A percentile compares a stretch with the other conserved stretches of the same genome.
These are phyloP conservation scores for Phytophthora sp. DNA, from an alignment of 352 stramenopile genomes.

Conservation along the genomic window DNA sequence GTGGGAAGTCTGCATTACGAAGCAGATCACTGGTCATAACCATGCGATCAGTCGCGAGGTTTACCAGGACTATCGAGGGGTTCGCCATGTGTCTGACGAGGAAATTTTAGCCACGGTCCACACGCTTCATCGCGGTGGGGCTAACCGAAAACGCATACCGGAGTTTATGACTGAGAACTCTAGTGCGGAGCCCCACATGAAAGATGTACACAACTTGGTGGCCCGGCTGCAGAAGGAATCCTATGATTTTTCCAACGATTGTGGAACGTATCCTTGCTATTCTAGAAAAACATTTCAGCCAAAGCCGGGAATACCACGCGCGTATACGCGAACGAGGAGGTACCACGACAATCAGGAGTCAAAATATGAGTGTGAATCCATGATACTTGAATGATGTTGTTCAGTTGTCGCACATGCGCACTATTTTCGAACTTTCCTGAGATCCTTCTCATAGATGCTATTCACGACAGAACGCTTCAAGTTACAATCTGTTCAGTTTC, in stretches of 20 bases:
- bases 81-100: neutral
- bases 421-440: no score
- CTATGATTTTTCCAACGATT: constrained; percentile 10
- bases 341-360: no score
- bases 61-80: constrained; percentile 12
- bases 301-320: neutral
- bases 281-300: constrained; percentile 8
- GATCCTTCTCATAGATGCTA: no score
- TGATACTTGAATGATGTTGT: no score
- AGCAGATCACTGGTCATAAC: constrained; percentile 4
- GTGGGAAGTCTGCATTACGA: constrained; percentile 6
- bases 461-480: no score
- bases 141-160: constrained; percentile 13
- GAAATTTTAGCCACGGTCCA: constrained; percentile 1
- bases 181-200: constrained; percentile 1
- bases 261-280: constrained; percentile 7
- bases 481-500: no score
- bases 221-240: neutral
- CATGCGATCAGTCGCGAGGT: constrained; percentile 1
- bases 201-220: constrained; percentile 16
- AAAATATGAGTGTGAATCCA: no score
- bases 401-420: no score
- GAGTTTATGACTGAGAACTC: constrained; percentile 15
- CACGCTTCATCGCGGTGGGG: constrained; percentile 1
- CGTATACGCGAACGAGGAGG: constrained; percentile 8